phyloP scores from a whole-genome alignment of 2,329 filamentous ascomycete genomes.

The Alternaria conjuncta region DNA sequence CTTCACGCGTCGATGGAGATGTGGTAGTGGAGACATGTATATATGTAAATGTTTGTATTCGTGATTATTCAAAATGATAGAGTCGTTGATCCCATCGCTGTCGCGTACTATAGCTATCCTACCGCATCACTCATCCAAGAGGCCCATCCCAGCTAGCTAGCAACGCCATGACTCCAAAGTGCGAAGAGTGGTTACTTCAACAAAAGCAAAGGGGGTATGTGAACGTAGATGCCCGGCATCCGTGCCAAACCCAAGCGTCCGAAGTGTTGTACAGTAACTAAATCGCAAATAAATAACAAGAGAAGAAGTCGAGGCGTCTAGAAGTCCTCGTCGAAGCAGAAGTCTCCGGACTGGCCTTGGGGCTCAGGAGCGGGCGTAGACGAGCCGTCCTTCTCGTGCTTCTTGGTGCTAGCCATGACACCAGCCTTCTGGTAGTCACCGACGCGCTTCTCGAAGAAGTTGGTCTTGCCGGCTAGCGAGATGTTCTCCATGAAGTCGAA shows the following conservation, averaged over 20 bases:
- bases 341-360: slow-evolving; percentile 69
- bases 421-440: slow-evolving; percentile 99
- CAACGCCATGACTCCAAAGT: slow-evolving; percentile 25
- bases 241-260: slow-evolving; percentile 16
- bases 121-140: slow-evolving; percentile 21
- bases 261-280: slow-evolving; percentile 35
- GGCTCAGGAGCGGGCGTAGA: slow-evolving; percentile 52
- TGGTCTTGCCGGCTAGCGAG: slow-evolving; percentile 97
- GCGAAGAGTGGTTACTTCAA: slow-evolving; percentile 37
- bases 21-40: background rate
- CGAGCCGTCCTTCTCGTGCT: slow-evolving; percentile 60
- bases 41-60: slow-evolving; percentile 17
- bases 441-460: slow-evolving; percentile 99
- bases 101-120: slow-evolving; percentile 9
- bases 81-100: slow-evolving; percentile 19
- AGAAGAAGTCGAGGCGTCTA: slow-evolving; percentile 58
- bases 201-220: slow-evolving; percentile 41
- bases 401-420: slow-evolving; percentile 93
- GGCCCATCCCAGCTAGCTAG: slow-evolving; percentile 1
- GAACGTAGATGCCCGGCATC: slow-evolving; percentile 33
- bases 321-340: slow-evolving; percentile 96
- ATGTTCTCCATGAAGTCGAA: slow-evolving; percentile 99
- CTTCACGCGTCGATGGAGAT: background rate
- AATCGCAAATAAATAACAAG: slow-evolving; percentile 24
- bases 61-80: slow-evolving; percentile 21